phyloP scores from a whole-genome alignment of 441 rosid species.

The Adansonia rubrostipa region DNA sequence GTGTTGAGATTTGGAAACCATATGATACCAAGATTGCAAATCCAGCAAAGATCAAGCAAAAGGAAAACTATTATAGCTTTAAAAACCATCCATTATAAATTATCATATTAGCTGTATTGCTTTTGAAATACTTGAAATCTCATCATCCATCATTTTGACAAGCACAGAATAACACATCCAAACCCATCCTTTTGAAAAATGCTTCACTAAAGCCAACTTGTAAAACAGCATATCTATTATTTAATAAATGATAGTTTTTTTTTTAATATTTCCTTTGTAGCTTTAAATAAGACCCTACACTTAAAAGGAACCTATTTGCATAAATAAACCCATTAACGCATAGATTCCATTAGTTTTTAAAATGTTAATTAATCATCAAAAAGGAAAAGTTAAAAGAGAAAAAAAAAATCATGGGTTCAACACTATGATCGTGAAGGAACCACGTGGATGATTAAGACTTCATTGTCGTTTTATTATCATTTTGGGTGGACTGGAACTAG shows the following conservation, averaged over 20 bases:
- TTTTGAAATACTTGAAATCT: conserved; percentile 9
- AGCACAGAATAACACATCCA: conserved; percentile 23
- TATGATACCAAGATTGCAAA: conserved; percentile 18
- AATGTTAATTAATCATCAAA: conserved; percentile 28
- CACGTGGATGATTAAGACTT: conserved; percentile 43
- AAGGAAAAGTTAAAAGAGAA: conserved; percentile 33
- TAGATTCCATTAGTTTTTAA: conserved; percentile 38
- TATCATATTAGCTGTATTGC: conserved; percentile 28
- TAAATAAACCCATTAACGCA: conserved; percentile 31
- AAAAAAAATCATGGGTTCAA: conserved; percentile 28
- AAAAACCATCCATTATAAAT: neutral
- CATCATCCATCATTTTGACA: conserved; percentile 28
- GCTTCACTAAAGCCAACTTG: neutral
- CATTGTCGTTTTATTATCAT: conserved; percentile 27
- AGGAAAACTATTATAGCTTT: neutral
- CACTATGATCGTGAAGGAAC: conserved; percentile 35
- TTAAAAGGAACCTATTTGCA: neutral
- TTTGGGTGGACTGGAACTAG: neutral
- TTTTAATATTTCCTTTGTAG: conserved; percentile 25
- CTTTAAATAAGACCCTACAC: conserved; percentile 30
- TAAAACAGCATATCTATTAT: conserved; percentile 16
- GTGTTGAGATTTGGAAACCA: conserved; percentile 14
- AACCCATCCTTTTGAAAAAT: conserved; percentile 1
- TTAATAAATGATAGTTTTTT: conserved; percentile 12
- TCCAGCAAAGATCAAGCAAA: conserved; percentile 12